These are phyloP conservation scores for Xerocomus amazonicus DNA, from an alignment of 1,284 basidiomycete species.

Conservation along the genomic window DNA sequence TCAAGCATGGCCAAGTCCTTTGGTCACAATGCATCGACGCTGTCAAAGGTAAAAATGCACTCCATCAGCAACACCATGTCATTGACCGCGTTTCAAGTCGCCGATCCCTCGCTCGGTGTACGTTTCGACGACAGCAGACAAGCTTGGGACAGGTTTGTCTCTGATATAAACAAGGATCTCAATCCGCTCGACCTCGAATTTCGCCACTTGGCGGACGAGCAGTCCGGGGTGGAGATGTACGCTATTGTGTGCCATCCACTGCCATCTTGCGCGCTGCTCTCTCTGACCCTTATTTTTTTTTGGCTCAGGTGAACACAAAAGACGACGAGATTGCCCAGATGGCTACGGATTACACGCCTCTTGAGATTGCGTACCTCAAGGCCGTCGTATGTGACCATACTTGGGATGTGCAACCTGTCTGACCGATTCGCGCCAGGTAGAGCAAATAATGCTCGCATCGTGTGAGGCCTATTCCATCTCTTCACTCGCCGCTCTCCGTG, in stretches of 20 bases:
- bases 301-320: constrained; percentile 65
- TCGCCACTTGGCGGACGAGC: constrained; percentile 59
- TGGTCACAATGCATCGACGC: constrained; percentile 65
- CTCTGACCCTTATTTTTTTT: constrained; percentile 1
- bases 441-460: constrained; percentile 82
- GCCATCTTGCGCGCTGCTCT: not conserved
- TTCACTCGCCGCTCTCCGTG: constrained; percentile 71
- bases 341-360: constrained; percentile 74
- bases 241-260: constrained; percentile 50
- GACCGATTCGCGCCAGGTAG: constrained; percentile 51
- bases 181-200: constrained; percentile 72
- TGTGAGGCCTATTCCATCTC: constrained; percentile 72
- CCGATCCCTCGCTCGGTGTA: constrained; percentile 48
- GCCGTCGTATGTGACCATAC: constrained; percentile 53
- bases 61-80: not conserved
- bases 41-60: constrained; percentile 49
- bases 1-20: constrained; percentile 57
- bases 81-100: constrained; percentile 36
- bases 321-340: constrained; percentile 77
- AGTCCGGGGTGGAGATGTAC: constrained; percentile 58
- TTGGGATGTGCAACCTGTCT: not conserved
- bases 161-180: constrained; percentile 55
- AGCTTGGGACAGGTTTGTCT: constrained; percentile 59
- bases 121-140: constrained; percentile 40
- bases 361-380: constrained; percentile 81